Evolutionary conservation across 2,329 filamentous ascomycete species (phyloP), one percentile per base, ranked within the genome.

Genomic region (Plenodomus tracheiphilus): DNA sequence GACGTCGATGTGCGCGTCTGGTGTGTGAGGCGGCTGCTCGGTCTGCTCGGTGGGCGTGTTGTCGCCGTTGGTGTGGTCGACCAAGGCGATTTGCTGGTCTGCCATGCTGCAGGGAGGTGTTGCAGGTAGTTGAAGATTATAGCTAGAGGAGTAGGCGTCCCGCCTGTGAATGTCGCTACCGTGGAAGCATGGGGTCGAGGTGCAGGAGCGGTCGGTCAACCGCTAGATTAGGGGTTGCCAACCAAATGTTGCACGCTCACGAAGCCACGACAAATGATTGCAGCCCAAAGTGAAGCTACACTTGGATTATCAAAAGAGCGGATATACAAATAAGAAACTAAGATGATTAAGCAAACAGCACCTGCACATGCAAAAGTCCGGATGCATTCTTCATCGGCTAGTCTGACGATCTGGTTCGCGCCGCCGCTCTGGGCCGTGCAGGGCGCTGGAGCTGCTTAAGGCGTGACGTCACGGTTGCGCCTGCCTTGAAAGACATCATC

Each of bases 11-110:
- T 71, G 63, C 13, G 62, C 65, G 44, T 64, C 60, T 30, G 61
- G 53, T 10, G 56, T 61, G 13, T 46, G 49, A 34, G 56, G 53
- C 13, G 55, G 54, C 25, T 46, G 51, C 46, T 61, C 55, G 16
- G 62, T 34, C 40, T 53, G 54, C 16, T 48, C 49, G 9, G 61
- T 60, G 11, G 64, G 61, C 18, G 59, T 62, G 19, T 57, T 74
- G 49, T 72, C 70, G 58, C 70, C 68, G 35, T 71, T 69, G 28
- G 77, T 74, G 41, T 74, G 74, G 69, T 90, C 86, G 58, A 89
- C 77, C 32, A 92, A 81, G 58, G 69, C 74, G 65, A 92, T 91
- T 68, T 86, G 85, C 71, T 89, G 87, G 64, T 86, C 68, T 19
- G 65, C 58, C 62, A 69, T 69, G 38, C 36, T 56, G 41, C 42